Base-by-base conservation (phyloP, 495 filamentous ascomycete genomes). In the Hamigera avellanea region DNA sequence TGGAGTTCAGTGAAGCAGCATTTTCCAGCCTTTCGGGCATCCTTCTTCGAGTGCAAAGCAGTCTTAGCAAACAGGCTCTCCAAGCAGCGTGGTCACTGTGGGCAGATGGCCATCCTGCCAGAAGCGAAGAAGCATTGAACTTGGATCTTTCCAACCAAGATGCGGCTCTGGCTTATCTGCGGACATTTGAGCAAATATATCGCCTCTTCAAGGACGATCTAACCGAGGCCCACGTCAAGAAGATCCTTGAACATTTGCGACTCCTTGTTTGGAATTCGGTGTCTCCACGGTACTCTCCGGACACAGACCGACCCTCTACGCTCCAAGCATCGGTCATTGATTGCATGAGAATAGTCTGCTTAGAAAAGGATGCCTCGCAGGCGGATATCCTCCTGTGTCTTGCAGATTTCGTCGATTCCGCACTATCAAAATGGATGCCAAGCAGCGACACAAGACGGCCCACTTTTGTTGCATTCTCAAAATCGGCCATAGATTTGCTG, bases 401-500 rank as follows among this genome's bases (percentile, higher is more conserved):
- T 12, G 70, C 82, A 5, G 69, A 81, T 25, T 72, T 93, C 29
- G 72, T 75, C 14, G 61, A 63, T 46, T 66, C 62, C 13, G 75
- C 73, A 0, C 50, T 98, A 10, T 74, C 85, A 2, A 62, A 55
- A 39, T 62, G 59, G 62, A 53, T 47, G 6, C 41, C 49, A 1
- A 47, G 48, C 15, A 45, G 37, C 32, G 55, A 64, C 39, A 47
- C 57, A 13, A 50, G 61, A 36, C 72, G 66, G 41, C 78, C 81
- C 2, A 86, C 83, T 1, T 95, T 83, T 50, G 75, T 98, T 33
- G 86, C 91, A 13, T 73, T 96, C 48, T 87, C 87, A 0, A 85
- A 80, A 50, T 69, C 75, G 14, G 69, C 78, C 31, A 91, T 93
- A 62, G 64, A 69, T 12, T 66, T 87, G 23, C 54, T 89, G 0